These are phyloP conservation scores for Orbilia ellipsospora DNA, from an alignment of 2,329 filamentous ascomycete species.

Conservation along the genomic window DNA sequence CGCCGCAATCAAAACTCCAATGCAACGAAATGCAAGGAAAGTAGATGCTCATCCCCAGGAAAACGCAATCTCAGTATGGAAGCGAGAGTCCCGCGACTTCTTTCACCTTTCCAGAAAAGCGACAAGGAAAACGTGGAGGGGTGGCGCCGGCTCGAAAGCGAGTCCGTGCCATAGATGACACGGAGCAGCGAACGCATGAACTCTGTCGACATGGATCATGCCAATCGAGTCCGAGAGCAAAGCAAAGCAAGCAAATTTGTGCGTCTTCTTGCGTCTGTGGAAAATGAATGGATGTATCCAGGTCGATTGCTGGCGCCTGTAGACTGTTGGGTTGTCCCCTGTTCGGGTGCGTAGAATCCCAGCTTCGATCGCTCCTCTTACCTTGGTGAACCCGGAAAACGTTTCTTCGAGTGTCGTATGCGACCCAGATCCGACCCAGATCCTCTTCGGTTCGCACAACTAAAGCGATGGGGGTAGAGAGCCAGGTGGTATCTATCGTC, in stretches of 20 bases:
- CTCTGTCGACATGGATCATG: slow-evolving; percentile 18
- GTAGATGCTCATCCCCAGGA: slow-evolving; percentile 11
- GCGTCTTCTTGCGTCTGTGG: slow-evolving; percentile 12
- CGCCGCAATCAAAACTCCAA: slow-evolving; percentile 54
- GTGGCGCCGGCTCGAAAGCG: slow-evolving; percentile 17
- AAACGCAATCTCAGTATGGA: slow-evolving; percentile 24
- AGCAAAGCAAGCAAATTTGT: background rate
- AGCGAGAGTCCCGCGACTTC: slow-evolving; percentile 32
- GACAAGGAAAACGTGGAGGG: slow-evolving; percentile 38
- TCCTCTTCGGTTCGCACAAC: slow-evolving; percentile 35
- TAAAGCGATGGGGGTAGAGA: slow-evolving; percentile 13
- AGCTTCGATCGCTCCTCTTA: slow-evolving; percentile 53
- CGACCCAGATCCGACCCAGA: slow-evolving; percentile 38
- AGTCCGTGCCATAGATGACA: slow-evolving; percentile 40
- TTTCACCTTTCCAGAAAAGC: slow-evolving; percentile 11
- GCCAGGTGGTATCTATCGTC: slow-evolving; percentile 31
- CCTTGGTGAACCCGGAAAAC: slow-evolving; percentile 53
- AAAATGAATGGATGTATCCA: slow-evolving; percentile 21
- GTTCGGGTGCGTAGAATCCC: slow-evolving; percentile 53
- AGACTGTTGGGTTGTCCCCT: slow-evolving; percentile 53
- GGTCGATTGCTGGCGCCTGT: slow-evolving; percentile 42
- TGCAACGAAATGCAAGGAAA: slow-evolving; percentile 17
- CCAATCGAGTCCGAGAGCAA: slow-evolving; percentile 15
- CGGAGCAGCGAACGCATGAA: slow-evolving; percentile 46
- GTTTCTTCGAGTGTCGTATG: slow-evolving; percentile 44